These are phyloP conservation scores for Kokia cookei DNA, from an alignment of 441 rosid genomes.

Conservation along the genomic window DNA sequence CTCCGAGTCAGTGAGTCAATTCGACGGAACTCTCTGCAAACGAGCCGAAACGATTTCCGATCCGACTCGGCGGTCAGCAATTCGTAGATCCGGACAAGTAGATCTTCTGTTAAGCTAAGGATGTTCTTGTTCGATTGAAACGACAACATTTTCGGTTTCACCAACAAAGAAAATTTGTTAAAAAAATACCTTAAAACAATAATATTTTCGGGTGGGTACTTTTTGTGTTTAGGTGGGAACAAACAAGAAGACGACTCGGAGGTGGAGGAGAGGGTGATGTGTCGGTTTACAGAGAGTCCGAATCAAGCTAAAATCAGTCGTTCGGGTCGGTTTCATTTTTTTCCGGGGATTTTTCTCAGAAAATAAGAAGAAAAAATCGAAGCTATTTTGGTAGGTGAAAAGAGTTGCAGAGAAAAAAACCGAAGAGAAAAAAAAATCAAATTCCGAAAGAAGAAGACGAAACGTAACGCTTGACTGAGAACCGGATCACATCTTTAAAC, in stretches of 20 bases:
- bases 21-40: slow-evolving; percentile 64
- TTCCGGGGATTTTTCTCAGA: slow-evolving; percentile 4
- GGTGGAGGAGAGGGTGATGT: slow-evolving; percentile 57
- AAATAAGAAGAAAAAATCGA: slow-evolving; percentile 2
- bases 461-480: not conserved
- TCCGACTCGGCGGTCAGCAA: slow-evolving; percentile 34
- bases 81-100: slow-evolving; percentile 46
- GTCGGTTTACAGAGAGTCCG: slow-evolving; percentile 31
- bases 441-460: not conserved
- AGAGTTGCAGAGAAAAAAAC: slow-evolving; percentile 12
- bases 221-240: slow-evolving; percentile 49
- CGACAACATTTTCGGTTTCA: slow-evolving; percentile 13
- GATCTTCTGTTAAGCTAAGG: slow-evolving; percentile 62
- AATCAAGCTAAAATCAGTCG: slow-evolving; percentile 13
- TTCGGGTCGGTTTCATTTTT: slow-evolving; percentile 37
- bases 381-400: not conserved
- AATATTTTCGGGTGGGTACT: not conserved
- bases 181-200: not conserved
- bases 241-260: slow-evolving; percentile 76
- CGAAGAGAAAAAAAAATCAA: not conserved
- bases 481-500: not conserved
- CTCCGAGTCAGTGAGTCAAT: slow-evolving; percentile 54
- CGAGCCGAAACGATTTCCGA: slow-evolving; percentile 65
- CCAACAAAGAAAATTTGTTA: not conserved
- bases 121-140: slow-evolving; percentile 17